Conservation (phyloP, 345 rosid species). For the Populus alba region DNA sequence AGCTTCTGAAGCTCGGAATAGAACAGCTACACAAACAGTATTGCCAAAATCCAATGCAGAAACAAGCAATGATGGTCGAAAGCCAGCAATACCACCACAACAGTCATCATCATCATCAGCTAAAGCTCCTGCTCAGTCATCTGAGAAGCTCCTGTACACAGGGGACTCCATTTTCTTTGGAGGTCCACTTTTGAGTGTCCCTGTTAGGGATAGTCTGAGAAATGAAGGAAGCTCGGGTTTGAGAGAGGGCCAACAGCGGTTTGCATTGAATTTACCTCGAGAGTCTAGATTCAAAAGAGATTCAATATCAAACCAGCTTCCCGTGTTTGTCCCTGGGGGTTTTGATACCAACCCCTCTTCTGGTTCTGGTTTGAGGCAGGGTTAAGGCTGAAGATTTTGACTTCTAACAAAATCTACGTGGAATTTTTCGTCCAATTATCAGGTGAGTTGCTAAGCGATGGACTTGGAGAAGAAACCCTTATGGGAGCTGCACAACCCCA, state of each 20-base stretch:
- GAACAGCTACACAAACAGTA: slow-evolving; percentile 41
- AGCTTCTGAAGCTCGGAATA: slow-evolving; percentile 61
- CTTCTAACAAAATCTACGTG: slow-evolving; percentile 6
- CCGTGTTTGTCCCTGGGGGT: slow-evolving; percentile 79
- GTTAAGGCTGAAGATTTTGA: neutral
- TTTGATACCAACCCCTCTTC: slow-evolving; percentile 36
- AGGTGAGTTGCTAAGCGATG: neutral
- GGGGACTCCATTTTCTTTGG: slow-evolving; percentile 96
- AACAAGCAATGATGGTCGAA: slow-evolving; percentile 39
- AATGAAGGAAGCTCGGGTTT: slow-evolving; percentile 44
- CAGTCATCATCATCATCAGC: slow-evolving; percentile 47
- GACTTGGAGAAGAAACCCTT: slow-evolving; percentile 22
- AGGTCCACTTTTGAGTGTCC: slow-evolving; percentile 77
- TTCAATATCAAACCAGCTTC: slow-evolving; percentile 82
- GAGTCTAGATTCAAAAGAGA: slow-evolving; percentile 88
- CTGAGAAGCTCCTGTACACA: slow-evolving; percentile 73
- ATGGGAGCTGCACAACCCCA: slow-evolving; percentile 16
- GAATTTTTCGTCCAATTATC: slow-evolving; percentile 1
- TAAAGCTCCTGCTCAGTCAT: slow-evolving; percentile 46
- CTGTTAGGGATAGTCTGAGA: slow-evolving; percentile 53
- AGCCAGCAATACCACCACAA: slow-evolving; percentile 41
- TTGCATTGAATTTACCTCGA: slow-evolving; percentile 55
- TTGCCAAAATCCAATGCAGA: slow-evolving; percentile 44
- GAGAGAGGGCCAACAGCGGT: slow-evolving; percentile 61
- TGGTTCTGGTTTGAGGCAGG: slow-evolving; percentile 47